Base-by-base conservation (phyloP, 306 rosid species). In the Carpinus viminea region DNA sequence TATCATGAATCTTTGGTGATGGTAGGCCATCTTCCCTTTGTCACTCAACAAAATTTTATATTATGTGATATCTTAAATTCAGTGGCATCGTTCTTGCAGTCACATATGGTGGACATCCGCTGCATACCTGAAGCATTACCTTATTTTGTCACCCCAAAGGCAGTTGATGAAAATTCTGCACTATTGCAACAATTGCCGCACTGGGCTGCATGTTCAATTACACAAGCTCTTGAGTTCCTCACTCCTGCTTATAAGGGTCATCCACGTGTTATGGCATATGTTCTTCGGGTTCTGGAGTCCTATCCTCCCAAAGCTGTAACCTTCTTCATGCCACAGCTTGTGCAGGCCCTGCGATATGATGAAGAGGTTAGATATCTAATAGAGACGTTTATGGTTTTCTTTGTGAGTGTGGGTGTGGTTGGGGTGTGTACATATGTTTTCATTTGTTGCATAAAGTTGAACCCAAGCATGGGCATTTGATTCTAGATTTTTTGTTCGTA, bases 191-290 rank as follows among this genome's bases (percentile, higher is more conserved):
- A 95, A 86, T 82, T 95, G 83, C 99, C 99, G 57, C 99, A 95
- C 86, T 95, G 99, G 99, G 99, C 98, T 76, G 96, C 99, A 76
- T 95, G 99, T 81, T 95, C 98, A 61, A 93, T 95, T 79, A 90
- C 99, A 51, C 99, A 93, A 83, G 96, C 99, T 77, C 90, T 95
- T 61, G 99, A 92, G 85, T 95, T 95, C 85, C 99, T 95, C 73
- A 84, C 86, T 75, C 99, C 98, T 68, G 91, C 99, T 54, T 95
- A 87, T 84, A 95, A 95, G 86, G 97, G 99, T 13, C 98, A 95
- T 84, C 98, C 97, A 38, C 96, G 99, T 57, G 98, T 95, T 46
- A 95, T 95, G 99, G 98, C 99, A 70, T 95, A 95, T 78, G 93
- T 95, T 84, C 90, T 93, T 75, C 93, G 99, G 83, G 98, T 95